These are phyloP conservation scores for Blastomyces percursus DNA, from an alignment of 2,329 filamentous ascomycete genomes.

Conservation along the genomic window DNA sequence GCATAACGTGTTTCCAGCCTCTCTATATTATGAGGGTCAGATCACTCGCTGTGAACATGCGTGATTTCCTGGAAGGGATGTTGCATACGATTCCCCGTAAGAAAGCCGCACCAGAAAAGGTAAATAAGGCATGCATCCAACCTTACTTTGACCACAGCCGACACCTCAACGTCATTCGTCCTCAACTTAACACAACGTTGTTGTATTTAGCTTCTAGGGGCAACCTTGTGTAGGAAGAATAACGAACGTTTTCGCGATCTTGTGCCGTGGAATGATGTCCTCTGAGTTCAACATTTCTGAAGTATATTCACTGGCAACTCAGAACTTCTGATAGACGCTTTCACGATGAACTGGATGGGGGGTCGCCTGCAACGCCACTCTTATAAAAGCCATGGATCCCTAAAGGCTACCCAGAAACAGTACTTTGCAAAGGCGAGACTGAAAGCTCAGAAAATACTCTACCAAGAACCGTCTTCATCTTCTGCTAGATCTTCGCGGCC, in stretches of 20 bases:
- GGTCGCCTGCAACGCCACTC: conserved; percentile 33
- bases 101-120: background rate
- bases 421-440: conserved; percentile 25
- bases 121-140: background rate
- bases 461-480: conserved; percentile 5
- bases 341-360: conserved; percentile 37
- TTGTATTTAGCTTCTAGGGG: background rate
- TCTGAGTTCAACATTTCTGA: background rate
- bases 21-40: background rate
- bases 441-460: conserved; percentile 12
- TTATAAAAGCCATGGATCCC: conserved; percentile 20
- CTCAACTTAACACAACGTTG: background rate
- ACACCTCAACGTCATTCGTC: background rate
- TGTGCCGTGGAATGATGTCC: background rate
- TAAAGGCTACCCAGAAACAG: conserved; percentile 23
- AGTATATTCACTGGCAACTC: background rate
- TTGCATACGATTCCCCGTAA: background rate
- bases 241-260: background rate
- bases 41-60: background rate
- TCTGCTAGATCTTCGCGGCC: background rate
- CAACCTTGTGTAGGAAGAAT: background rate
- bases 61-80: background rate
- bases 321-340: background rate
- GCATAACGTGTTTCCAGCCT: background rate
- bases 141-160: background rate